phyloP scores from a whole-genome alignment of 1,139 yeast species.

The Geotrichum armillariae region DNA sequence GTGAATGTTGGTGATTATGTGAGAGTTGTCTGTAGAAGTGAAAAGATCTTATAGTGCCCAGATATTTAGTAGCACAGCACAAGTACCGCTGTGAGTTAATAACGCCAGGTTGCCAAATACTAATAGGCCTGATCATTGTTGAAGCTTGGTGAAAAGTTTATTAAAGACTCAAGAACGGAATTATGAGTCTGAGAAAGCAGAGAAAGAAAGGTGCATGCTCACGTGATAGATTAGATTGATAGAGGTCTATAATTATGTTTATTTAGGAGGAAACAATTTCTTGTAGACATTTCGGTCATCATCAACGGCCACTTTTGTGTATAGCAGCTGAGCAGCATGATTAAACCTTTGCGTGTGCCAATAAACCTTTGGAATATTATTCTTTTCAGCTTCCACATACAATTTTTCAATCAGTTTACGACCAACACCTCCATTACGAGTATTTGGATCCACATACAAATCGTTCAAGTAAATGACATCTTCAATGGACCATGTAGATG shows the following conservation, averaged over 20 bases:
- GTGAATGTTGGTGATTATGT: conserved; percentile 27
- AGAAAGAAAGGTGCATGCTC: not conserved
- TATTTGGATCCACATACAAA: conserved; percentile 40
- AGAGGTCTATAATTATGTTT: too few species aligned
- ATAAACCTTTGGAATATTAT: conserved; percentile 47
- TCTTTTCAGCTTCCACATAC: conserved; percentile 49
- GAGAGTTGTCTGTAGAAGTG: not conserved
- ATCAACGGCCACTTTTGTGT: conserved; percentile 53
- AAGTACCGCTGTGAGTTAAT: not conserved
- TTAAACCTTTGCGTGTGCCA: conserved; percentile 58
- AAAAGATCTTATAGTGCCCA: not conserved
- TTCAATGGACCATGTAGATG: conserved; percentile 50
- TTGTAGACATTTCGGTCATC: conserved; percentile 36
- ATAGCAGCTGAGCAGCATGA: conserved; percentile 59
- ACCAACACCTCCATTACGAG: conserved; percentile 52
- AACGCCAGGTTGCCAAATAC: not conserved
- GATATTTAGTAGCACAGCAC: not conserved
- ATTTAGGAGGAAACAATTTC: too few species aligned
- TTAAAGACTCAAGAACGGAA: not conserved
- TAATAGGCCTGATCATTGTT: not conserved
- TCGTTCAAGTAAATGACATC: conserved; percentile 52
- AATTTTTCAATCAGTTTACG: conserved; percentile 51
- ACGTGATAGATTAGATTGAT: conserved; percentile 7
- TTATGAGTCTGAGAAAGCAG: not conserved
- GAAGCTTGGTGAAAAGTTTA: not conserved